Percentiles rank a stretch among this genome's conserved stretches.
Conservation (phyloP, 2,329 filamentous ascomycete genomes). For the Rugonectria rugulosa region DNA sequence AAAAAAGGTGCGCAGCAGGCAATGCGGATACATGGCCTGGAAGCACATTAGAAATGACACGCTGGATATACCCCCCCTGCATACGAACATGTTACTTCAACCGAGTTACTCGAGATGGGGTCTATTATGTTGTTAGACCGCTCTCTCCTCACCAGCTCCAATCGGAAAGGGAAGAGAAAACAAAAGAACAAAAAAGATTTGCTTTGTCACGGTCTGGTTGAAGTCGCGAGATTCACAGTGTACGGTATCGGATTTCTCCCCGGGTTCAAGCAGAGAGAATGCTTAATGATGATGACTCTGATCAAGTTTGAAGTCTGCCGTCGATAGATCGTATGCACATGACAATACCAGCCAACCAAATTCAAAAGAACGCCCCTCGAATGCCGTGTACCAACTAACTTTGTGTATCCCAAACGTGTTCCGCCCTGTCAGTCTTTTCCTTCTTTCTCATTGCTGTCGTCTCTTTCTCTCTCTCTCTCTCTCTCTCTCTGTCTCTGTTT, state of each 20-base stretch:
- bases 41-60: constrained; percentile 41
- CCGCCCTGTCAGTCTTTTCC: too few relatives aligned
- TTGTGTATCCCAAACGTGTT: too few relatives aligned
- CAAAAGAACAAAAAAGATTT: constrained; percentile 28
- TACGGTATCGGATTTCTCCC: constrained; percentile 13
- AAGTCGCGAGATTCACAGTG: constrained; percentile 10
- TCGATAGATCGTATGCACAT: background rate
- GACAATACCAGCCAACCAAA: background rate
- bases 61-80: constrained; percentile 42
- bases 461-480: too few relatives aligned
- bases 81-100: constrained; percentile 40
- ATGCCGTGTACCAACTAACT: too few relatives aligned
- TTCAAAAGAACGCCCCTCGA: constrained; percentile 8
- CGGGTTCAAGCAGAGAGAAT: constrained; percentile 12
- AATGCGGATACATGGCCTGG: constrained; percentile 34
- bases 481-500: background rate
- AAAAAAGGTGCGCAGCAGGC: constrained; percentile 36
- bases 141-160: constrained; percentile 36
- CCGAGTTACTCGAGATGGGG: constrained; percentile 37
- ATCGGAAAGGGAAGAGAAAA: constrained; percentile 24
- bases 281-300: constrained; percentile 9
- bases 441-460: too few relatives aligned
- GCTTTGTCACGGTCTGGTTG: constrained; percentile 23
- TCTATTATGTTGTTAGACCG: constrained; percentile 40
- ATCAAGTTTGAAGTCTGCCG: constrained; percentile 12